Evolutionary conservation across 495 filamentous ascomycete genomes (phyloP), one percentile per base, ranked within the genome.

Genomic region (Penicillium fimorum): DNA sequence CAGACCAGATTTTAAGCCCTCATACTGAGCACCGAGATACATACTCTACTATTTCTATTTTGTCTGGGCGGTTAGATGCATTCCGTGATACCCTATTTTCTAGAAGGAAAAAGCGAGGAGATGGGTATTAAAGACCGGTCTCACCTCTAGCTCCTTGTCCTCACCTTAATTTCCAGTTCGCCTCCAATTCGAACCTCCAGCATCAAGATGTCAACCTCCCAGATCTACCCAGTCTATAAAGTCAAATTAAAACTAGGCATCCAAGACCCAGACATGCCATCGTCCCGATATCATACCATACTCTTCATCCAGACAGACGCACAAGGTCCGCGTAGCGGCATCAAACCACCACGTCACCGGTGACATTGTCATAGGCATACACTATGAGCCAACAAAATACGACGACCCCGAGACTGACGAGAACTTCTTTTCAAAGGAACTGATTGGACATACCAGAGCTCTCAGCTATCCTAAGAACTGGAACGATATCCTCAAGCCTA

Each of bases 321-420:
- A 0, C 49, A 66, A 46, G 54, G 55, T 25, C 37, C 37, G 1
- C 4, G n/a, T 2, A 55, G 51, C 43, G 70, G 70, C 8, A 57
- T 33, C 3, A 59, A 57, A 9, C 62, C n/a, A 70, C 51, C 60
- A 73, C 41, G 70, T 71, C 37, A 68, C 55, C 7, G 70, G 70
- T 12, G 69, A 73, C 20, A 64, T 73, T 22, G 55, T 55, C 7
- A 51, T 56, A 7, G 69, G 70, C 10, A 71, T 70, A 65, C n/a
- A 20, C 1, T 73, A 70, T 37, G 27, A 57, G 11, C 29, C 51
- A 2, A 54, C 35, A n/a, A 11, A 13, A 20, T 44, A 43, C 2
- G 6, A 25, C 3, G 12, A 38, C 5, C 68, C 66, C 0, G 58
- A 68, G n/a, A n/a, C 24, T 0, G 58, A 56, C 2, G 46, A 64